Base-by-base conservation (phyloP, 768 basidiomycete species). In the Cubamyces sp. region DNA sequence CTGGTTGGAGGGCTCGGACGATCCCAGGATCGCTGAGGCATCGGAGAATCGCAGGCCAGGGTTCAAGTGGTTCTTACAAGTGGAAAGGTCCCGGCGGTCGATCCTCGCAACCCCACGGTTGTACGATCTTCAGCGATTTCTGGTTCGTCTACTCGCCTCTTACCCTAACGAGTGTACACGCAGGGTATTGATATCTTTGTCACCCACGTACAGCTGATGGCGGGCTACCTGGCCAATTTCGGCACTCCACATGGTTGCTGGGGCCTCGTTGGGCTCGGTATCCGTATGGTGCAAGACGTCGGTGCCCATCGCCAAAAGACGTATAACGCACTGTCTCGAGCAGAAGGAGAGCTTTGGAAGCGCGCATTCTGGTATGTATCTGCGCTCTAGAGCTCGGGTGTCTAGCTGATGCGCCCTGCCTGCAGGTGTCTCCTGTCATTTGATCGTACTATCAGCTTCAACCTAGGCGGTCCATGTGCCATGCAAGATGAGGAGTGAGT, bases 261-360 rank as follows among this genome's bases (percentile, higher is more conserved):
- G 68, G 43, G 48, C 1, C 18, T 66, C 8, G 42, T 80, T 60
- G 84, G 78, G 61, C 77, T 78, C 55, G 92, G 77, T 26, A 74
- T 81, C 49, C 85, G 80, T 48, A 26, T 72, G 62, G 54, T 70
- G 18, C 61, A 89, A 72, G 92, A 94, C 66, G 79, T 91, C 4
- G 92, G 92, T 26, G 87, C 87, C 7, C 92, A 94, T 68, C 81
- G 87, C 50, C 86, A 79, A 69, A 84, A 80, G 65, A 78, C 82
- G 0, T 89, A 90, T 59, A 75, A 75, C 3, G 67, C 70, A 5
- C 73, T 70, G 62, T 77, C 82, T 6, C 79, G 75, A 67, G 64
- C 81, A 54, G 86, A 90, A 43, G 82, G 85, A 39, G 90, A 93
- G 65, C 77, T 90, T 16, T 91, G 88, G 84, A 92, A 90, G 70